These are phyloP conservation scores for Paraphoma chrysanthemicola DNA, from an alignment of 2,329 filamentous ascomycete species.

Conservation along the genomic window DNA sequence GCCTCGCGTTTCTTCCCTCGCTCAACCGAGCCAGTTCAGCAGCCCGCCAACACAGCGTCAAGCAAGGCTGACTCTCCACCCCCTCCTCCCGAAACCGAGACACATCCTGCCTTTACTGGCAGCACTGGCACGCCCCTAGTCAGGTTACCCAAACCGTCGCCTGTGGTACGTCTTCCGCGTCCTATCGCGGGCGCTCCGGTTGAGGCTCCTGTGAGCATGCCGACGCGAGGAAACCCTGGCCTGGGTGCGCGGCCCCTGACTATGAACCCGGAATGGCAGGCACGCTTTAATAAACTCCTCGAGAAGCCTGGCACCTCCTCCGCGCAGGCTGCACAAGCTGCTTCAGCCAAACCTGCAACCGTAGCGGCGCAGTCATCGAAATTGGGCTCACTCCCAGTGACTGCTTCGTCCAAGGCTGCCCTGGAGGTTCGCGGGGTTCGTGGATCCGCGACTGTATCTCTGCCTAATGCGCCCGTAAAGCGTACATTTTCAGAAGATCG, in stretches of 20 bases:
- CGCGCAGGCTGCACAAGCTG: conserved; percentile 35
- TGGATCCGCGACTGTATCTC: conserved; percentile 72
- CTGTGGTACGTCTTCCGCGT: conserved; percentile 83
- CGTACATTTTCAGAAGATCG: conserved; percentile 36
- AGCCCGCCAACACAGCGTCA: conserved; percentile 21
- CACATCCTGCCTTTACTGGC: conserved; percentile 76
- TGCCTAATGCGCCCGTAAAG: conserved; percentile 56
- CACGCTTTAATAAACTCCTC: conserved; percentile 79
- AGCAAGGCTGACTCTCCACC: conserved; percentile 40
- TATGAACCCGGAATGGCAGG: conserved; percentile 72
- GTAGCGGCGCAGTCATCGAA: conserved; percentile 44
- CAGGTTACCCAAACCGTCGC: conserved; percentile 71
- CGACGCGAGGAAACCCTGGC: conserved; percentile 32
- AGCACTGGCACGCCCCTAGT: conserved; percentile 71
- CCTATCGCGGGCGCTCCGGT: conserved; percentile 41
- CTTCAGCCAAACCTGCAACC: conserved; percentile 14
- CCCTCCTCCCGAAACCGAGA: conserved; percentile 73
- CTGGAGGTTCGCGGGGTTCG: conserved; percentile 57
- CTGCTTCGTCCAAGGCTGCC: conserved; percentile 70
- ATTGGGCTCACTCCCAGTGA: conserved; percentile 62
- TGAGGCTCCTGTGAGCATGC: conserved; percentile 51
- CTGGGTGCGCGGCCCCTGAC: conserved; percentile 47
- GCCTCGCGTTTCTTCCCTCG: conserved; percentile 49
- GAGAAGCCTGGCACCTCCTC: conserved; percentile 60
- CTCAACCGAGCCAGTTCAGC: conserved; percentile 28